Percentiles rank a stretch among this genome's conserved stretches.
phyloP scores from a whole-genome alignment of 805 yeast genomes.

The Maudiozyma bulderi region DNA sequence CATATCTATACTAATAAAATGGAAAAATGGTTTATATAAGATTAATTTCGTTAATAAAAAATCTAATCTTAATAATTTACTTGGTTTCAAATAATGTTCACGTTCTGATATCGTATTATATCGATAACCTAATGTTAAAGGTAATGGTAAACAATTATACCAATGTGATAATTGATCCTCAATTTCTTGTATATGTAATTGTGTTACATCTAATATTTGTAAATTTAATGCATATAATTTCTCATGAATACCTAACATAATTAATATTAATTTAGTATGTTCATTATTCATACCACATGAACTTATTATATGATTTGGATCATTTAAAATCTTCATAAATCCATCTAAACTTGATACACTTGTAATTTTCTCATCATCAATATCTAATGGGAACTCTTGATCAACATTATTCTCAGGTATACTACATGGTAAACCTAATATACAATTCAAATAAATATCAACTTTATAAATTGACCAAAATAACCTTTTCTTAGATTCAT shows the following conservation, averaged over 20 bases:
- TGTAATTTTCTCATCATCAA: constrained; percentile 81
- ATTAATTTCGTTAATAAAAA: constrained; percentile 71
- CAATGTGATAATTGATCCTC: constrained; percentile 64
- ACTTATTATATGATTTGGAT: constrained; percentile 32
- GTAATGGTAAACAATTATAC: constrained; percentile 61
- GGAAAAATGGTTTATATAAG: constrained; percentile 81
- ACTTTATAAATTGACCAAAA: constrained; percentile 87
- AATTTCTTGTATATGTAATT: constrained; percentile 41
- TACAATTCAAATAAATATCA: constrained; percentile 82
- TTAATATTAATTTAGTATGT: constrained; percentile 65
- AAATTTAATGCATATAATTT: constrained; percentile 5
- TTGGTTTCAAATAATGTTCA: constrained; percentile 54
- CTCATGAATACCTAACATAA: constrained; percentile 33
- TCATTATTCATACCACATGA: constrained; percentile 76
- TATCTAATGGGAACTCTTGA: constrained; percentile 74
- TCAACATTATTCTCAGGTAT: constrained; percentile 72
- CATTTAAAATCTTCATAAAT: neutral
- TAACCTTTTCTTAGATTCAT: constrained; percentile 73
- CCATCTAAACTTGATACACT: constrained; percentile 18
- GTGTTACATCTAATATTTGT: neutral
- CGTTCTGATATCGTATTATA: constrained; percentile 19
- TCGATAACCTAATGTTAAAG: constrained; percentile 59
- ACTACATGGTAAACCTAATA: constrained; percentile 76
- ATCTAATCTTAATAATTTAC: constrained; percentile 60
- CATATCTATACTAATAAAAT: constrained; percentile 33